A percentile compares a stretch with the other conserved stretches of the same genome.
phyloP scores from a whole-genome alignment of 352 stramenopile genomes.

The Globisporangium irregulare region DNA sequence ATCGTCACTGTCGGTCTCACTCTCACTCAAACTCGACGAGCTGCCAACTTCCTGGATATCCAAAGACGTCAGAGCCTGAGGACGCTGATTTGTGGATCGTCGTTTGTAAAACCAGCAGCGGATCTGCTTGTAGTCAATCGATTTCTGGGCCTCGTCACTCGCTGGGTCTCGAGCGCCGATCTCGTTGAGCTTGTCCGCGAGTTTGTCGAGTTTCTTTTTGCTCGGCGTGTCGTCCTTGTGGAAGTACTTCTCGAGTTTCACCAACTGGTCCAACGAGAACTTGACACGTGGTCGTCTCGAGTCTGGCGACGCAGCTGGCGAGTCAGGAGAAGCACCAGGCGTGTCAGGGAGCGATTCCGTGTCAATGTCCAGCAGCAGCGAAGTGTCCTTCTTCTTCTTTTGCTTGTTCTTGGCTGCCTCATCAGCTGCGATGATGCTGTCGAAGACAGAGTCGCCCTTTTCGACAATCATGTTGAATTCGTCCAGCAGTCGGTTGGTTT shows the following conservation, averaged over 20 bases:
- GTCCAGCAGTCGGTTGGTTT: constrained; percentile 77
- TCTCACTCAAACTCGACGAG: constrained; percentile 58
- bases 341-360: constrained; percentile 54
- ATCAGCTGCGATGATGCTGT: constrained; percentile 1
- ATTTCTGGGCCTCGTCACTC: constrained; percentile 54
- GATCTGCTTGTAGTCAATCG: constrained; percentile 87
- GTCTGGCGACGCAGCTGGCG: constrained; percentile 68
- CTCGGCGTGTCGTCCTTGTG: constrained; percentile 79
- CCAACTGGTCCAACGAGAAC: constrained; percentile 72
- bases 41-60: constrained; percentile 47
- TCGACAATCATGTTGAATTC: constrained; percentile 78
- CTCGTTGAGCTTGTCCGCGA: constrained; percentile 69
- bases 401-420: constrained; percentile 22
- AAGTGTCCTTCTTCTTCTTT: constrained; percentile 46
- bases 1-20: constrained; percentile 64
- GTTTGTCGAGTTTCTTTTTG: constrained; percentile 78
- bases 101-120: constrained; percentile 89
- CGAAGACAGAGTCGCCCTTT: constrained; percentile 26
- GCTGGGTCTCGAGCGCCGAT: constrained; percentile 50
- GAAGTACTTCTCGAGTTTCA: constrained; percentile 81
- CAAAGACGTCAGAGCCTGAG: constrained; percentile 56
- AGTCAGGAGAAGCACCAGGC: constrained; percentile 51
- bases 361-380: constrained; percentile 52
- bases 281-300: constrained; percentile 66
- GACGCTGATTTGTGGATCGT: constrained; percentile 70